Evolutionary conservation across 2,329 filamentous ascomycete genomes (phyloP).

Genomic region (Nemania diffusa): DNA sequence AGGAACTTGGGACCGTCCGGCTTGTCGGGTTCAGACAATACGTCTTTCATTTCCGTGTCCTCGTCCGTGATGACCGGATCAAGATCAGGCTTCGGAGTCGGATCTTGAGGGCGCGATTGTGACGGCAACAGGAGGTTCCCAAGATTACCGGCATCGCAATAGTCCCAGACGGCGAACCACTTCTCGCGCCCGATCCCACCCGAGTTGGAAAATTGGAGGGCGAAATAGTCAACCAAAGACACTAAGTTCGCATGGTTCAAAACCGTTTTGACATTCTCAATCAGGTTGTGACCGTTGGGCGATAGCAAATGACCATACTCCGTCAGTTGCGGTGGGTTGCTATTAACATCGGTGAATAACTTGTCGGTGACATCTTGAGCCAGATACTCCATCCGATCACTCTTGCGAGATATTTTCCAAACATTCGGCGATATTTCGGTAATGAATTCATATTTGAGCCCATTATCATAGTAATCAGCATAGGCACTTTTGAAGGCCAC

Average conservation of each 20-base stretch:
- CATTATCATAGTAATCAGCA: constrained; percentile 18
- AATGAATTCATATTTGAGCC: constrained; percentile 45
- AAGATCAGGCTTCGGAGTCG: not conserved
- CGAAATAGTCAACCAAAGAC: constrained; percentile 54
- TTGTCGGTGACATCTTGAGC: constrained; percentile 46
- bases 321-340: constrained; percentile 13
- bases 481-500: constrained; percentile 32
- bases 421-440: constrained; percentile 42
- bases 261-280: constrained; percentile 49
- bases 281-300: constrained; percentile 40
- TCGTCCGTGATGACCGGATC: constrained; percentile 28
- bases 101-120: constrained; percentile 13
- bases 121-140: constrained; percentile 52
- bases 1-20: constrained; percentile 49
- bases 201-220: constrained; percentile 37
- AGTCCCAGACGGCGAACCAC: constrained; percentile 58
- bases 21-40: not conserved
- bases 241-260: constrained; percentile 63
- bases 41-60: constrained; percentile 36
- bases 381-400: constrained; percentile 44
- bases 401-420: constrained; percentile 46
- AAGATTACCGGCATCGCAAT: constrained; percentile 63
- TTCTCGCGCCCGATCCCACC: constrained; percentile 28
- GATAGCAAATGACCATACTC: constrained; percentile 33
- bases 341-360: constrained; percentile 29